Conservation (phyloP, 805 yeast genomes). For the Barnettozyma botsteinii region DNA sequence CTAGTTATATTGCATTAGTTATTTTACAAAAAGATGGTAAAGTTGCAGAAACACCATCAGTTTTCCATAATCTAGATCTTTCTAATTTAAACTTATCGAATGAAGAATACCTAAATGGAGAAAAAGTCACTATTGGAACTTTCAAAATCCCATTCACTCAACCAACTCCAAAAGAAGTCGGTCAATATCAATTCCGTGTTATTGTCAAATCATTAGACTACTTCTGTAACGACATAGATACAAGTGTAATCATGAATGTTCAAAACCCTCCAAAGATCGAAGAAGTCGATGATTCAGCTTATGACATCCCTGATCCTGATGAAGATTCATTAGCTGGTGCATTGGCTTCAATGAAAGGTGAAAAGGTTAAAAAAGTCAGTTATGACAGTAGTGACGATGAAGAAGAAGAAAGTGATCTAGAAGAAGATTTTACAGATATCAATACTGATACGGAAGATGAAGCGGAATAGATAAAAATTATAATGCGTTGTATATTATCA, state of each 20-base stretch:
- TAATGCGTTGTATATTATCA: background rate
- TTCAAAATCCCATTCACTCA: slow-evolving; percentile 67
- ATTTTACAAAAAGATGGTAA: slow-evolving; percentile 73
- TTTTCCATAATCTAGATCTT: slow-evolving; percentile 45
- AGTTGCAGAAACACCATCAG: slow-evolving; percentile 62
- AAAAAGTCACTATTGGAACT: slow-evolving; percentile 49
- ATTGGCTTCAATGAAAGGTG: slow-evolving; percentile 63
- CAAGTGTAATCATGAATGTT: slow-evolving; percentile 68
- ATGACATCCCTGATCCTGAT: slow-evolving; percentile 64
- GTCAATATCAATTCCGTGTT: slow-evolving; percentile 63
- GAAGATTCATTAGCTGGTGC: slow-evolving; percentile 76
- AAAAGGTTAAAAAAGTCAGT: slow-evolving; percentile 37
- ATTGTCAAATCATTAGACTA: slow-evolving; percentile 67
- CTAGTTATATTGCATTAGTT: slow-evolving; percentile 64
- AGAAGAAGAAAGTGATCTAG: slow-evolving; percentile 38
- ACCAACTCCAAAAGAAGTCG: slow-evolving; percentile 73
- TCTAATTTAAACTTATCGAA: slow-evolving; percentile 49
- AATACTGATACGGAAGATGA: slow-evolving; percentile 65
- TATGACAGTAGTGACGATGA: slow-evolving; percentile 38
- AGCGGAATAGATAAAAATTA: slow-evolving; percentile 30
- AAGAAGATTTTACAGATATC: slow-evolving; percentile 42
- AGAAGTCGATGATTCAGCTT: slow-evolving; percentile 53
- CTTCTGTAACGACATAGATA: slow-evolving; percentile 75
- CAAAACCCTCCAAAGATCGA: slow-evolving; percentile 44
- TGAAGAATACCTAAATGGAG: slow-evolving; percentile 37